phyloP scores from a whole-genome alignment of 1,139 yeast species.

The Taiozyma sp. region DNA sequence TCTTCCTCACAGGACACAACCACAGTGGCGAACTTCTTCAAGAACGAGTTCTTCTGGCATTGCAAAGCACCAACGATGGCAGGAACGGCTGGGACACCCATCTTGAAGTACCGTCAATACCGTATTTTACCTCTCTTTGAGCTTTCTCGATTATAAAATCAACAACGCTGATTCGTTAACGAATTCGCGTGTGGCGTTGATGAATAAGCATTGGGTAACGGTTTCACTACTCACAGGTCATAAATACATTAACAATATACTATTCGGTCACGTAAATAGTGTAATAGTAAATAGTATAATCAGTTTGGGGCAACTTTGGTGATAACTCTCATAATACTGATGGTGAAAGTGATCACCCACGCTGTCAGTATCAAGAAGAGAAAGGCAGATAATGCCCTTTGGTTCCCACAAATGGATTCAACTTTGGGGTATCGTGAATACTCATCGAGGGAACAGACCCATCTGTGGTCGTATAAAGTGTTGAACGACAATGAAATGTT shows the following conservation, averaged over 20 bases:
- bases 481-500: conserved; percentile 82
- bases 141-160: too few species aligned
- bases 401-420: conserved; percentile 64
- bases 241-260: too few species aligned
- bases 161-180: neutral
- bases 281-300: too few species aligned
- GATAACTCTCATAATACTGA: conserved; percentile 82
- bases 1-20: conserved; percentile 57
- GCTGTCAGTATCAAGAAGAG: conserved; percentile 65
- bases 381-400: conserved; percentile 72
- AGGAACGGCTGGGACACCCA: conserved; percentile 12
- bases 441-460: conserved; percentile 59
- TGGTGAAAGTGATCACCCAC: conserved; percentile 84
- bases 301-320: conserved; percentile 45
- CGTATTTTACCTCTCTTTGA: too few species aligned
- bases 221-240: too few species aligned
- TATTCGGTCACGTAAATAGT: too few species aligned
- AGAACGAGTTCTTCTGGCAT: conserved; percentile 74
- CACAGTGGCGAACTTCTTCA: conserved; percentile 50
- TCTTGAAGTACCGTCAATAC: too few species aligned
- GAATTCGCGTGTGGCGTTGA: too few species aligned
- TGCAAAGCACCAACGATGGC: conserved; percentile 76
- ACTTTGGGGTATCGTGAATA: conserved; percentile 27
- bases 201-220: too few species aligned
- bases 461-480: conserved; percentile 69